Base-by-base conservation (phyloP, 2,329 filamentous ascomycete species). In the Colletotrichum abscissum region DNA sequence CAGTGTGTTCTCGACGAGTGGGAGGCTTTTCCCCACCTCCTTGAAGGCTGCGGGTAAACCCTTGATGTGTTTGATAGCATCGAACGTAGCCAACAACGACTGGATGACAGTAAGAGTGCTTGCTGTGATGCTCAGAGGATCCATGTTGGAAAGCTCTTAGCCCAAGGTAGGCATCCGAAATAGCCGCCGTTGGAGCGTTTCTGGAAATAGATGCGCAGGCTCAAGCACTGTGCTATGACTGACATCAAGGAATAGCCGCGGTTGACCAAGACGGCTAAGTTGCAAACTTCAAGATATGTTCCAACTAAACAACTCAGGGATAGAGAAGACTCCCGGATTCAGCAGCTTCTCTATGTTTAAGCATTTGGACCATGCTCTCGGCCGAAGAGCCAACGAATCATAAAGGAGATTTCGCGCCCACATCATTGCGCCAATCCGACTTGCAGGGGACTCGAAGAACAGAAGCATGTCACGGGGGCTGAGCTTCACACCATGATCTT, bases 101-200 rank as follows among this genome's bases (percentile, higher is more conserved):
- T 69, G 66, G 8, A 69, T 57, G 12, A 69, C 58, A 8, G 66
- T 54, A 26, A 69, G 54, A 2, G 66, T 63, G 28, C 58, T 63
- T 3, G 49, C 67, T 1, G 58, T 63, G 19, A 69, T 69, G 26
- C 67, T 63, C 8, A 69, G 67, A 24, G 58, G 58, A 35, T 69
- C 67, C 67, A 63, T 69, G 8, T 7, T 52, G 3, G 1, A 12
- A 19, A 19, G 14, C 38, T 42, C 1, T 42, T 3, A 16, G 14
- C 19, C 12, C 16, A 16, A 42, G 38, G 2, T 54, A 6, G 42
- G 42, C n/a, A 49, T 49, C 42, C 19, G 19, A 49, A n/a, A 49
- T 49, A n/a, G 42, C 42, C 42, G 42, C 42, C 16, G 42, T n/a
- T 49, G 19, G 8, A 49, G 42, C 9, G 19, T 19, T 49, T n/a